Evolutionary conservation across 2,329 filamentous ascomycete species (phyloP), one percentile per base, ranked within the genome.

Genomic region (Fusarium siculi): DNA sequence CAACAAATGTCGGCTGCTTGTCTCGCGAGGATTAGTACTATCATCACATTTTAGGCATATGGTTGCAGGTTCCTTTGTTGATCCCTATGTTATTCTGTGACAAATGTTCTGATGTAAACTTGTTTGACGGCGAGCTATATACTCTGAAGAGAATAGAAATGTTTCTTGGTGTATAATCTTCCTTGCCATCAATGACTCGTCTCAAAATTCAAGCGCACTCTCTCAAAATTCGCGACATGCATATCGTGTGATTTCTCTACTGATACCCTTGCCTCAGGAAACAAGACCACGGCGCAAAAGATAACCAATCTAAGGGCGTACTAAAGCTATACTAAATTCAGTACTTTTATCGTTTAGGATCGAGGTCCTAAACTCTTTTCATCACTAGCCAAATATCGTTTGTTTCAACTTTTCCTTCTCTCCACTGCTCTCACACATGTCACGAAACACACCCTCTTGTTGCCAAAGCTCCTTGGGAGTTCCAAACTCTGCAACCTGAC

Each of bases 401-500:
- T 81, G 81, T 70, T 80, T 82, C 68, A 90, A 74, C 78, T 85
- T 87, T 2, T 89, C 86, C 77, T 82, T 86, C 82, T 91, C 89
- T 1, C 89, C 89, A 72, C 87, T 90, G 78, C 88, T 86, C 78
- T 88, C 85, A 44, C 89, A 90, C 89, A 93, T 89, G n/a, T 86
- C 86, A 63, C 85, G 85, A 78, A 93, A 93, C 4, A 89, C 82
- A 9, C 88, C 83, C 25, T 87, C 81, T 76, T 80, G 84, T 57
- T 84, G 83, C 86, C 92, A 89, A 63, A 94, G 81, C 76, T 92
- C 89, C 73, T 79, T 84, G 4, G 92, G 92, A 10, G 84, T 85
- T 7, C 91, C 92, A 80, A 88, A 93, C 82, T 94, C 93, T 21
- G 89, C 88, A 1, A 91, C 91, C 47, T 81, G 82, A 0, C 93